A percentile compares a stretch with the other conserved stretches of the same genome.
Conservation (phyloP, 352 stramenopile species). For the Globisporangium megalacanthum region DNA sequence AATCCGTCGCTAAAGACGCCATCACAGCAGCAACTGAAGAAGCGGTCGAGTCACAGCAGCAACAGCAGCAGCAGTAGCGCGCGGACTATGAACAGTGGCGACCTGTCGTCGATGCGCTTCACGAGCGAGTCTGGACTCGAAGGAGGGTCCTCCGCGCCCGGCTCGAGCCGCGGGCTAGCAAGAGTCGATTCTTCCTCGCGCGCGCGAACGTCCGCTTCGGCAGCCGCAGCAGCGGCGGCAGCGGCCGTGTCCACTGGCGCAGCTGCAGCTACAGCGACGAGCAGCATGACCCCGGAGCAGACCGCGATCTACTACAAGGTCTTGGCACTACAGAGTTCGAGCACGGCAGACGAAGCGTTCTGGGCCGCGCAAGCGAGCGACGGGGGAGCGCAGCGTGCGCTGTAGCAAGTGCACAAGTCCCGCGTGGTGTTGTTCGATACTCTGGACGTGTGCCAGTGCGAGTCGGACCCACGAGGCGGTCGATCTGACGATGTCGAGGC, state of each 20-base stretch:
- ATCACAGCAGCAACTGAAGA: background rate
- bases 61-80: background rate
- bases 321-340: constrained; percentile 29
- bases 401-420: background rate
- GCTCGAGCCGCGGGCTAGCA: background rate
- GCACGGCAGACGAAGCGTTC: constrained; percentile 30
- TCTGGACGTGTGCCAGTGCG: background rate
- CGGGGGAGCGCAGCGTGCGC: constrained; percentile 20
- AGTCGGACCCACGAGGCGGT: background rate
- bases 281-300: constrained; percentile 6
- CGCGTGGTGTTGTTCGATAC: background rate
- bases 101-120: background rate
- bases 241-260: background rate
- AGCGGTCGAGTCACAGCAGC: background rate
- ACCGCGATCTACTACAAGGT: constrained; percentile 23
- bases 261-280: background rate
- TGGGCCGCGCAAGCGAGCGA: constrained; percentile 36
- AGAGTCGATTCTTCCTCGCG: background rate
- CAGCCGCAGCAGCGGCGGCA: background rate
- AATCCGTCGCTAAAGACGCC: background rate
- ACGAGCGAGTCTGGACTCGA: background rate
- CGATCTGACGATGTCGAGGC: background rate
- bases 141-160: background rate
- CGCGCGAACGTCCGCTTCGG: background rate
- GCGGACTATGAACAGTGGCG: background rate